Evolutionary conservation across 2,329 filamentous ascomycete species (phyloP).

Genomic region (Macrophomina phaseolina): DNA sequence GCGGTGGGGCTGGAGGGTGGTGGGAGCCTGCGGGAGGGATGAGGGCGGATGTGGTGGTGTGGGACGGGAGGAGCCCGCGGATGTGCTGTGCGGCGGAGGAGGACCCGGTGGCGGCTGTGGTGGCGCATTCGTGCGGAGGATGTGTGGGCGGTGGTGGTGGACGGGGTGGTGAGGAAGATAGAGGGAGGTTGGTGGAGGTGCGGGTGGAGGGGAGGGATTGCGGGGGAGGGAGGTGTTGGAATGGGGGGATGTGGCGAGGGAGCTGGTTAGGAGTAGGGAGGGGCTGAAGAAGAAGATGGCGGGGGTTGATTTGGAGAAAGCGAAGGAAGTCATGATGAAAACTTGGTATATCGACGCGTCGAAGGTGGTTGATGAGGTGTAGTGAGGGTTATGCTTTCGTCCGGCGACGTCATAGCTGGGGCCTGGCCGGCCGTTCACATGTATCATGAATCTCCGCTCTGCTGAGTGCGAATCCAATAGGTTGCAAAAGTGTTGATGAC

Average conservation of each 20-base stretch:
- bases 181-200: slow-evolving; percentile 39
- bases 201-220: slow-evolving; percentile 32
- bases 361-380: slow-evolving; percentile 28
- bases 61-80: slow-evolving; percentile 48
- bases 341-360: slow-evolving; percentile 35
- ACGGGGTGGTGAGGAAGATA: slow-evolving; percentile 50
- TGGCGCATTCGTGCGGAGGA: slow-evolving; percentile 50
- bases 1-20: slow-evolving; percentile 49
- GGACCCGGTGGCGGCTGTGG: slow-evolving; percentile 51
- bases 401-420: too few species aligned
- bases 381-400: background rate
- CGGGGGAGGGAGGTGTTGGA: slow-evolving; percentile 31
- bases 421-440: background rate
- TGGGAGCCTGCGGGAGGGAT: slow-evolving; percentile 54
- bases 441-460: too few species aligned
- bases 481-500: background rate
- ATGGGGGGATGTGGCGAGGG: slow-evolving; percentile 41
- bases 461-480: background rate
- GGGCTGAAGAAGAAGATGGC: slow-evolving; percentile 40
- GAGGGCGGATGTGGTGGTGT: slow-evolving; percentile 57
- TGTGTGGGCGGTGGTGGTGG: slow-evolving; percentile 52
- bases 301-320: slow-evolving; percentile 39
- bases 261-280: slow-evolving; percentile 38
- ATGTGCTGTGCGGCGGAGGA: slow-evolving; percentile 51
- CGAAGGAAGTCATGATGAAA: slow-evolving; percentile 29